Evolutionary conservation across 2,329 filamentous ascomycete genomes (phyloP), one percentile per base, ranked within the genome.

Genomic region (Fusarium compactum): DNA sequence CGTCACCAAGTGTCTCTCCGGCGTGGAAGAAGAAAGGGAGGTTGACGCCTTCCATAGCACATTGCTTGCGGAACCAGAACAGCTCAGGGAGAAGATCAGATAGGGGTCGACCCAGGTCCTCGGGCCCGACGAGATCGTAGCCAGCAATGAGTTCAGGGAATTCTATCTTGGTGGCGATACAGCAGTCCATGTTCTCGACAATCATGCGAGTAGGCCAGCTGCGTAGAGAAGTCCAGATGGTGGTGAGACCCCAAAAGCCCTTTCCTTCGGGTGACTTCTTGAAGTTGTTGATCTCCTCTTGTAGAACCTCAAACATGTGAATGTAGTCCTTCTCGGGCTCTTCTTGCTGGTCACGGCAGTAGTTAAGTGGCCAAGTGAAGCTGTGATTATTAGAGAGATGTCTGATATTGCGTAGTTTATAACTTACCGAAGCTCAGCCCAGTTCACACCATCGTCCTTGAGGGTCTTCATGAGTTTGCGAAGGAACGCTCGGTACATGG

Each of bases 11-110:
- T 34, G 90, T 93, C 81, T 98, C 95, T 70, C 95, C 95, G 0
- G 95, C 95, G 78, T 98, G 95, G 83, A 98, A 97, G 84, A 97
- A 97, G 83, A 98, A 97, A 1, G 95, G 95, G 12, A 99, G 90
- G 52, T 94, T 89, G 40, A 98, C 87, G 4, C 87, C 89, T 75
- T 94, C 91, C 76, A 92, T 86, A 1, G 89, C 87, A 78, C 94
- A 98, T 74, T 91, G 89, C 79, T 95, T 95, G 70, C 91, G 90
- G 85, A 98, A 98, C 94, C 94, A 98, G 80, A 98, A 95, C 1
- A 98, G 83, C 76, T 97, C 89, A 0, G 95, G 94, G 0, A 95
- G 86, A 6, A 97, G 82, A 71, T 96, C 92, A 30, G 87, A 85
- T 27, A 98, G 87, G 0, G 94, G 86, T 15, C 92, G 88, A 2